Conservation (phyloP, 2,329 filamentous ascomycete species). For the Cryphonectria carpinicola region DNA sequence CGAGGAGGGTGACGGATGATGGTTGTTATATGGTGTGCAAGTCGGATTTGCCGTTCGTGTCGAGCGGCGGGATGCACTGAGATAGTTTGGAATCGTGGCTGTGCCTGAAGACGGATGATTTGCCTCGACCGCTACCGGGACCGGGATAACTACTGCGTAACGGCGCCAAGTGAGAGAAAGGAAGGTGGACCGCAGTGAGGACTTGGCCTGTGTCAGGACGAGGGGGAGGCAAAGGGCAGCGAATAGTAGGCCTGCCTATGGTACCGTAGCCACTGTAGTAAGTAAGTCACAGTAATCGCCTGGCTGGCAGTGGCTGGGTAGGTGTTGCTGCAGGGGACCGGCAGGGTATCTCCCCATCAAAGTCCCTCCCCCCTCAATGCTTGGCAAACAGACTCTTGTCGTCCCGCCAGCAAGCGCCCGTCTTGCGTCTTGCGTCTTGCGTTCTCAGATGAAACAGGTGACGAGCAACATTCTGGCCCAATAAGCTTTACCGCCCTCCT, state of each 20-base stretch:
- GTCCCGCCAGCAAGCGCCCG: neutral
- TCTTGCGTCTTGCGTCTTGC: neutral
- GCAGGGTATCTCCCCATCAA: neutral
- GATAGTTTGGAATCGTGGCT: constrained; percentile 2
- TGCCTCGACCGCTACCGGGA: constrained; percentile 1
- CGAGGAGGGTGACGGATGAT: neutral
- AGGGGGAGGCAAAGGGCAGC: neutral
- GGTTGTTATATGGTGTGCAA: constrained; percentile 1
- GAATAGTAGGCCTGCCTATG: neutral
- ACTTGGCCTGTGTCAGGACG: neutral
- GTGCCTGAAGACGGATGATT: neutral
- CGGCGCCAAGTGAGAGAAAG: constrained; percentile 1
- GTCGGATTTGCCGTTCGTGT: constrained; percentile 7
- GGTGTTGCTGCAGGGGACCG: neutral
- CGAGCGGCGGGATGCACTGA: neutral
- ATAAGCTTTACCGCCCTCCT: neutral
- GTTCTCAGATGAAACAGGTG: constrained; percentile 5
- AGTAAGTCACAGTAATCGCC: neutral
- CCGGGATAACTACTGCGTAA: neutral
- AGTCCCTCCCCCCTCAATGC: neutral
- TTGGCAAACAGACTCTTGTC: neutral
- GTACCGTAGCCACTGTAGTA: neutral
- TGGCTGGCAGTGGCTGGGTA: neutral
- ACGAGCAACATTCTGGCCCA: constrained; percentile 1
- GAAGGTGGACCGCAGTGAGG: neutral